Evolutionary conservation across 2,329 filamentous ascomycete genomes (phyloP).

Genomic region (Fusarium subtropicale): DNA sequence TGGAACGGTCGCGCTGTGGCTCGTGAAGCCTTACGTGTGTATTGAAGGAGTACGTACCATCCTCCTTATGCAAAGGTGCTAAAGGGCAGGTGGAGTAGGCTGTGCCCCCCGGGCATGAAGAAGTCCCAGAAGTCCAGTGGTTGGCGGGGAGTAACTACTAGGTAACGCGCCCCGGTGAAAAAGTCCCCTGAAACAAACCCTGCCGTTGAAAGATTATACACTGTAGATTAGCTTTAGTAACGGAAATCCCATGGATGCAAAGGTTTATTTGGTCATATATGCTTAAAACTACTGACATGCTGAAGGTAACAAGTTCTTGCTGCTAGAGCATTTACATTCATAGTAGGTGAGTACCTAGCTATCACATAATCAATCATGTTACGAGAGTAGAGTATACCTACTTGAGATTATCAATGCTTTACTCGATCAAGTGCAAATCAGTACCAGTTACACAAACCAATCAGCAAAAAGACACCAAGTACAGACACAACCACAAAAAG

Average conservation of each 20-base stretch:
- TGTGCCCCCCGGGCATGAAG: not conserved
- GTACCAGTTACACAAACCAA: not conserved
- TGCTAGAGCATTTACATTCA: not conserved
- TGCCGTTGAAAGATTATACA: not conserved
- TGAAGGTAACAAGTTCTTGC: not conserved
- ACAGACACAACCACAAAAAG: not conserved
- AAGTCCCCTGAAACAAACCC: conserved; percentile 13
- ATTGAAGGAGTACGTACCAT: conserved; percentile 20
- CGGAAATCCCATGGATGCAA: not conserved
- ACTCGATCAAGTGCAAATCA: not conserved
- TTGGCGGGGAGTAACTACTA: conserved; percentile 5
- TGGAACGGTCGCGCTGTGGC: conserved; percentile 33
- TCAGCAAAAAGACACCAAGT: not conserved
- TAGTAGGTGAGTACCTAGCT: too few species aligned
- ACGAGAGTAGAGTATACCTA: not conserved
- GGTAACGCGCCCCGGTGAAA: not conserved
- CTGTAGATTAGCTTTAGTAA: not conserved
- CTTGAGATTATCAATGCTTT: not conserved
- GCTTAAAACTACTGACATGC: not conserved
- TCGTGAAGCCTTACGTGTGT: conserved; percentile 37
- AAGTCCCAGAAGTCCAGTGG: conserved; percentile 2
- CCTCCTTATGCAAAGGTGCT: not conserved
- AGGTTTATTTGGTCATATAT: not conserved
- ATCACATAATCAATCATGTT: not conserved
- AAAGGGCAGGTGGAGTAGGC: conserved; percentile 2